A percentile compares a stretch with the other conserved stretches of the same genome.
Conservation (phyloP, 352 stramenopile genomes). For the Phytophthora pisi region DNA sequence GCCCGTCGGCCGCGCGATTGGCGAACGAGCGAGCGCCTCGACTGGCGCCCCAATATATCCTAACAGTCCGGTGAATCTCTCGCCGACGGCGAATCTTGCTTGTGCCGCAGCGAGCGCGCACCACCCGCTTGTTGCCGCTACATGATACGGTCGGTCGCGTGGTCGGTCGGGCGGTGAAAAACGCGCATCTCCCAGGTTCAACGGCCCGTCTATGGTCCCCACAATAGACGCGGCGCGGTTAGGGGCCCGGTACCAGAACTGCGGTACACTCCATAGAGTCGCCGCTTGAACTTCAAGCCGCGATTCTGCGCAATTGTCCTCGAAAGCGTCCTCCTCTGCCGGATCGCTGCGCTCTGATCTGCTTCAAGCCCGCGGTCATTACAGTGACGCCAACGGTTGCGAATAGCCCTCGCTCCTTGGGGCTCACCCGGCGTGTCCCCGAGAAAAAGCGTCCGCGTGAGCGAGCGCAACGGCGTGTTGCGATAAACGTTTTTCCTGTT, state of each 20-base stretch:
- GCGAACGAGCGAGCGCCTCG: neutral
- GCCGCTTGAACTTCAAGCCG: slow-evolving; percentile 17
- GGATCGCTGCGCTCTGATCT: neutral
- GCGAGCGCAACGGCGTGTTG: no score
- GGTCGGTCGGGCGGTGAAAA: slow-evolving; percentile 21
- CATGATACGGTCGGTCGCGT: slow-evolving; percentile 14
- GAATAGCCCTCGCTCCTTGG: neutral
- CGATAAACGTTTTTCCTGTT: no score
- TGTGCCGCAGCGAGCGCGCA: neutral
- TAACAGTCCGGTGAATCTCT: neutral
- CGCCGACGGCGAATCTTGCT: neutral
- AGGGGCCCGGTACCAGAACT: neutral
- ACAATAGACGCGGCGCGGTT: slow-evolving; percentile 27
- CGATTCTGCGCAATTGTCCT: neutral
- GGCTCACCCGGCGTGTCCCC: neutral
- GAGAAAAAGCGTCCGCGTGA: no score
- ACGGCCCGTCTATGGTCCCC: slow-evolving; percentile 3
- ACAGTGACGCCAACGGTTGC: neutral
- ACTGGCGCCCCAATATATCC: no score
- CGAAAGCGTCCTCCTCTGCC: neutral
- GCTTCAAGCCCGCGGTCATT: neutral
- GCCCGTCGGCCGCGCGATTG: neutral
- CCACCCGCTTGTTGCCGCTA: neutral
- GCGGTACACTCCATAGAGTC: neutral
- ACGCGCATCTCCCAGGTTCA: slow-evolving; percentile 32